These are phyloP conservation scores for Tolypocladium endophyticum DNA, from an alignment of 2,329 filamentous ascomycete species.

Conservation along the genomic window DNA sequence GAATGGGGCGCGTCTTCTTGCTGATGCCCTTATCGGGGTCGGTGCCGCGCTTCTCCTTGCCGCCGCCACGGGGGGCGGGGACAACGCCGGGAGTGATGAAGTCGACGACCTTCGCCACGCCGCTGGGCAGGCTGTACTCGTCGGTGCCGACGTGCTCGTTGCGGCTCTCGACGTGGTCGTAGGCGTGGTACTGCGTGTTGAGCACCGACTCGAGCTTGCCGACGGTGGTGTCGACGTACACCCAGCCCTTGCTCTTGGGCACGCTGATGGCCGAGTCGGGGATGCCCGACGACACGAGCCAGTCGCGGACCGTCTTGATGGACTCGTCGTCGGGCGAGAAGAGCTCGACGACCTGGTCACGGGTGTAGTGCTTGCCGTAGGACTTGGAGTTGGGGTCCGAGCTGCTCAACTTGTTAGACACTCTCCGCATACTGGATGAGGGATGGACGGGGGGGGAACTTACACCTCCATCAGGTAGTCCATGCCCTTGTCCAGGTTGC, in stretches of 20 bases:
- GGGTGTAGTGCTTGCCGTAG: neutral
- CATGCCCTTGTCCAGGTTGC: neutral
- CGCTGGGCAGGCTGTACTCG: conserved; percentile 26
- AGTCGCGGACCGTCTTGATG: neutral
- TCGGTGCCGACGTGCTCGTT: conserved; percentile 28
- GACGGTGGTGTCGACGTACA: neutral
- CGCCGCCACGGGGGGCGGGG: neutral
- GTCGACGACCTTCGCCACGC: conserved; percentile 26
- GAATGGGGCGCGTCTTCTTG: neutral
- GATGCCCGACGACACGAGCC: neutral
- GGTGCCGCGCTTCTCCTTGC: neutral
- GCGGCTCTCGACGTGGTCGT: neutral
- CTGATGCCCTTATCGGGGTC: neutral
- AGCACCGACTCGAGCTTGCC: neutral
- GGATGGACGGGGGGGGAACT: neutral
- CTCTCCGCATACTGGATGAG: neutral
- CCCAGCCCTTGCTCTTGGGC: neutral
- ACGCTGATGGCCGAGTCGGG: neutral
- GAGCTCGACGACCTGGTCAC: neutral
- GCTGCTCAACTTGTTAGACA: neutral
- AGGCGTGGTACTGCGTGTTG: neutral
- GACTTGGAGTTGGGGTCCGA: neutral
- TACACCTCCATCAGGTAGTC: neutral
- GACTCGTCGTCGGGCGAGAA: neutral
- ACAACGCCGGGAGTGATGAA: conserved; percentile 28